Conservation (phyloP, 2,329 filamentous ascomycete genomes). For the Fusarium sp. region DNA sequence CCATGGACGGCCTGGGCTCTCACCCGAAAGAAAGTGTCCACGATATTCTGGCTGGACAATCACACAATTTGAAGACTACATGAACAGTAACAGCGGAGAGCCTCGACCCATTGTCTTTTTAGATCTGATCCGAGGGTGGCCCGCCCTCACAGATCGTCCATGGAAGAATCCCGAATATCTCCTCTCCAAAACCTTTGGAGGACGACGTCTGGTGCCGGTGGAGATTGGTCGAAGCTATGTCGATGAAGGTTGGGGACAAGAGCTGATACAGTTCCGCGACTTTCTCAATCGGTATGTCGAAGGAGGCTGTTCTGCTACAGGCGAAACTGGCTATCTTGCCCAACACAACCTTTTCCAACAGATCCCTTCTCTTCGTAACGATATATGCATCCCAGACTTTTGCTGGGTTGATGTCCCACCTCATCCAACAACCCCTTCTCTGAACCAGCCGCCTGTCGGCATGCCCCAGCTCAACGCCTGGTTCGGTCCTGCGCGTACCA, state of each 20-base stretch:
- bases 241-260: slow-evolving; percentile 86
- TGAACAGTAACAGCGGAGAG: slow-evolving; percentile 60
- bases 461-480: slow-evolving; percentile 87
- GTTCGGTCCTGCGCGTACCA: slow-evolving; percentile 89
- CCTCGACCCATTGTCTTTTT: slow-evolving; percentile 78
- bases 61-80: slow-evolving; percentile 71
- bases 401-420: slow-evolving; percentile 79
- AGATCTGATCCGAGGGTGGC: slow-evolving; percentile 76
- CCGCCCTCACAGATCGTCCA: slow-evolving; percentile 73
- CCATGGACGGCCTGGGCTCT: slow-evolving; percentile 47
- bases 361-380: slow-evolving; percentile 79
- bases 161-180: slow-evolving; percentile 85
- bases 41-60: slow-evolving; percentile 62
- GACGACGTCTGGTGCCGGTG: slow-evolving; percentile 84
- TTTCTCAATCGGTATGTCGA: slow-evolving; percentile 76
- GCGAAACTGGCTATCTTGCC: slow-evolving; percentile 80
- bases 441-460: slow-evolving; percentile 59
- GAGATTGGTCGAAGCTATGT: slow-evolving; percentile 91
- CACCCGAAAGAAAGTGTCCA: slow-evolving; percentile 44
- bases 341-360: slow-evolving; percentile 91
- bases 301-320: slow-evolving; percentile 37
- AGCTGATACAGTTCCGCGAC: slow-evolving; percentile 78
- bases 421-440: slow-evolving; percentile 57
- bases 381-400: slow-evolving; percentile 86
- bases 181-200: slow-evolving; percentile 78